Evolutionary conservation across 352 stramenopile genomes (phyloP), one percentile per base, ranked within the genome.

Genomic region (Phytophthora crassamura): DNA sequence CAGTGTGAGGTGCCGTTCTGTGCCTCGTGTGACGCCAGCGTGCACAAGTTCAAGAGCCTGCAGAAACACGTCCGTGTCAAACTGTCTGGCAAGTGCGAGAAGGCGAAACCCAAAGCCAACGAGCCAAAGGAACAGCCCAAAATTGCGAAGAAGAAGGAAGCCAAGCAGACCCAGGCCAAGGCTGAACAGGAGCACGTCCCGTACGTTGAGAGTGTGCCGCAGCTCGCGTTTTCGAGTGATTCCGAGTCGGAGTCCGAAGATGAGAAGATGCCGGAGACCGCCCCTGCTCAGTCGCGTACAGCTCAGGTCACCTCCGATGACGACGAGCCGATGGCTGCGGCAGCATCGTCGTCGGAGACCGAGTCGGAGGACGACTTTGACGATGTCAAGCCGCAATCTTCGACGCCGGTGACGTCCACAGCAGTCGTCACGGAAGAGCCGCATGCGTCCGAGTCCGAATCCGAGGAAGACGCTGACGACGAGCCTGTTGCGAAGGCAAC

Each of bases 11-110:
- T 86, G n/a, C 35, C 64, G 18, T 83, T 85, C 52, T 93, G 84
- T 62, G 53, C 36, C 2, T 56, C 63, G 11, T 93, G 84, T 33
- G 79, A 93, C 52, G 70, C 69, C 0, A 86, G 65, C 15, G 78
- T 93, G 20, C 84, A 93, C 53, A 77, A 85, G 52, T 93, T 91
- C 38, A 93, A 91, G 71, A 90, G 78, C 39, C 70, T 91, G 45
- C 70, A 67, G 3, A 80, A 67, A 41, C 84, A 93, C 55, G 63
- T 36, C 10, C 80, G 84, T 10, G 59, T 64, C 14, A 48, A 59
- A 36, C 43, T 62, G n/a, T 57, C 42, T 8, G 18, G 11, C 9
- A 53, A 59, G 9, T 25, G 33, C 0, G 47, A 59, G 9, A 64
- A 77, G 35, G 14, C 51, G 14, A 58, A 54, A 15, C 5, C 51